phyloP scores from a whole-genome alignment of 208 protist species.

The Trypanosoma rangeli region DNA sequence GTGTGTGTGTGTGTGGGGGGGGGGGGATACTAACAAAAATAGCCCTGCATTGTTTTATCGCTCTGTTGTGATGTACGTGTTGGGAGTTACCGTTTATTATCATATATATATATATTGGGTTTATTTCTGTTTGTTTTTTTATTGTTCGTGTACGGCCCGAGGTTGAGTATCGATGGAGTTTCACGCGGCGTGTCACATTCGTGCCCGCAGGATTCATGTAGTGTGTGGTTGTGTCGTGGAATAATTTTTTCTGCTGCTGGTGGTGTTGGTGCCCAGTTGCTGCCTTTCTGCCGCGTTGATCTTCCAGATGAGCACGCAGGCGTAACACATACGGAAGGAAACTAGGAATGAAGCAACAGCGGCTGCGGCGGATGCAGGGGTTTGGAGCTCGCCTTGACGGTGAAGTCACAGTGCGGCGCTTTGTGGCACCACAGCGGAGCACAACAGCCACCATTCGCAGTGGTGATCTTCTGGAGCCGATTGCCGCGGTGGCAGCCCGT shows the following conservation, averaged over 20 bases:
- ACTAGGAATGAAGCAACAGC: neutral
- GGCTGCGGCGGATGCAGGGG: neutral
- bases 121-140: too few species aligned
- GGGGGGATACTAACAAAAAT: neutral
- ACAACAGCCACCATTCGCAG: constrained; percentile 51
- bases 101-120: too few species aligned
- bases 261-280: neutral
- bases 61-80: neutral
- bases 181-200: too few species aligned
- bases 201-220: too few species aligned
- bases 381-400: constrained; percentile 37
- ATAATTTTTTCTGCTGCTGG: neutral
- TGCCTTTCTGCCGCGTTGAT: neutral
- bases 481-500: constrained; percentile 40
- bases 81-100: neutral
- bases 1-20: too few species aligned
- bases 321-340: neutral
- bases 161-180: too few species aligned
- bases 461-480: constrained; percentile 51
- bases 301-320: neutral
- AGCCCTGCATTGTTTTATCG: neutral
- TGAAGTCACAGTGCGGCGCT: constrained; percentile 50
- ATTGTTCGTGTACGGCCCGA: too few species aligned
- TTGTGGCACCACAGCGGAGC: constrained; percentile 40
- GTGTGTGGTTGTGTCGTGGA: neutral